Evolutionary conservation across 257 asterid species (phyloP).

Genomic region (Solanum etuberosum): DNA sequence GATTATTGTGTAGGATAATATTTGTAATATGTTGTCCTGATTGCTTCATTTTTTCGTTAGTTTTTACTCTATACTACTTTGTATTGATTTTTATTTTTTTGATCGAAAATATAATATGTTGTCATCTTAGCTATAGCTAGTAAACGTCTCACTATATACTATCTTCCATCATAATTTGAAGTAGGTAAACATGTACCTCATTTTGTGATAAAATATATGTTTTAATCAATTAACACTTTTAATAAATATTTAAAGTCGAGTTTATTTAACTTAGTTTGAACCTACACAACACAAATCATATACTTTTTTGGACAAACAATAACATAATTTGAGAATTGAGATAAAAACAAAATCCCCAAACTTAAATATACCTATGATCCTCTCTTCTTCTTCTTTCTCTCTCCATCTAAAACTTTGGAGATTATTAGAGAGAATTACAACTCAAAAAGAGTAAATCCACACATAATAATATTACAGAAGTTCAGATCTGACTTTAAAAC

Average conservation of each 20-base stretch:
- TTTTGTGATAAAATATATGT: accelerated
- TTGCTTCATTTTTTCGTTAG: too few relatives aligned
- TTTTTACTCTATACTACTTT: too few relatives aligned
- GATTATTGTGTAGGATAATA: too few relatives aligned
- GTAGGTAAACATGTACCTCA: not conserved
- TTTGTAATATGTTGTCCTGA: too few relatives aligned
- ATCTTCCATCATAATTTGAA: not conserved
- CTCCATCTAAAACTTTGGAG: not conserved
- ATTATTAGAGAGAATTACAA: not conserved
- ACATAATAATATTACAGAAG: not conserved
- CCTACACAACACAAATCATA: not conserved
- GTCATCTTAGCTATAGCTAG: too few relatives aligned
- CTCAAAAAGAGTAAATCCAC: not conserved
- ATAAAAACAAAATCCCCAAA: not conserved
- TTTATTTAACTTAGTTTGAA: not conserved
- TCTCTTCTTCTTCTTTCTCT: not conserved
- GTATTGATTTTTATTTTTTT: too few relatives aligned
- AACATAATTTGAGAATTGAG: not conserved
- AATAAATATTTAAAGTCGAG: not conserved
- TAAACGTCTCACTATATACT: too few relatives aligned
- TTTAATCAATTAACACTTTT: not conserved
- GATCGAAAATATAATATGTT: too few relatives aligned
- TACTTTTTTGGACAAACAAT: too few relatives aligned
- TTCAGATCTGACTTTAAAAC: not conserved
- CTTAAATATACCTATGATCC: not conserved